phyloP scores from a whole-genome alignment of 768 basidiomycete species.

The Leccinum boreale region DNA sequence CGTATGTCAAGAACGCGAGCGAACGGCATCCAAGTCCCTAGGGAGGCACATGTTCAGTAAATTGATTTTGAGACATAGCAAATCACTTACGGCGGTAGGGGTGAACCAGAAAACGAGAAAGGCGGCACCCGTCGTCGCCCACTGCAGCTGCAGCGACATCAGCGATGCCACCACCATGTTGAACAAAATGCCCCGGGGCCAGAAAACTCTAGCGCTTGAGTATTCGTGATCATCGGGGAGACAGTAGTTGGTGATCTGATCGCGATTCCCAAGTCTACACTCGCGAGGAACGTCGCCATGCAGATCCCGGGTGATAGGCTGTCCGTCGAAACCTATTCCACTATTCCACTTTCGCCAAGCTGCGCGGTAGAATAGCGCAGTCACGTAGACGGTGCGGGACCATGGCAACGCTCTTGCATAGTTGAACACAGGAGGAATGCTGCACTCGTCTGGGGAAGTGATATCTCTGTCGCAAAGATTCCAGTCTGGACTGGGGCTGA shows the following conservation, averaged over 20 bases:
- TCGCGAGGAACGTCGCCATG: constrained; percentile 1
- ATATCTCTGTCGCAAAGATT: neutral
- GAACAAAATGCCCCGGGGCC: constrained; percentile 18
- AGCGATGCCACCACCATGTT: constrained; percentile 1
- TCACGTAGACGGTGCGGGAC: neutral
- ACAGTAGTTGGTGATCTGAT: constrained; percentile 18
- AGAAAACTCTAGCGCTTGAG: neutral
- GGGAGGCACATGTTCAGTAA: neutral
- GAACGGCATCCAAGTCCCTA: constrained; percentile 32
- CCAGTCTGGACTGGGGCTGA: neutral
- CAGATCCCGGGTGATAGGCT: neutral
- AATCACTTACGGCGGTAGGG: constrained; percentile 20
- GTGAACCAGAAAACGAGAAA: constrained; percentile 25
- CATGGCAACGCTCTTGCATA: neutral
- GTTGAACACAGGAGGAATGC: neutral
- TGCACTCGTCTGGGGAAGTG: constrained; percentile 1
- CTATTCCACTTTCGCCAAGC: neutral
- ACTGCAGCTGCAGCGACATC: constrained; percentile 18
- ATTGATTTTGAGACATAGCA: neutral
- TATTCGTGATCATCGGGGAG: neutral
- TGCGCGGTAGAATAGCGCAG: constrained; percentile 5
- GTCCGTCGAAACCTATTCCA: neutral
- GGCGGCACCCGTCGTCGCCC: constrained; percentile 28
- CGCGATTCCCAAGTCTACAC: neutral
- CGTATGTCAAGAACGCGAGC: neutral